Evolutionary conservation across 768 basidiomycete species (phyloP), one percentile per base, ranked within the genome.

Genomic region (Ephemerocybe angulata): DNA sequence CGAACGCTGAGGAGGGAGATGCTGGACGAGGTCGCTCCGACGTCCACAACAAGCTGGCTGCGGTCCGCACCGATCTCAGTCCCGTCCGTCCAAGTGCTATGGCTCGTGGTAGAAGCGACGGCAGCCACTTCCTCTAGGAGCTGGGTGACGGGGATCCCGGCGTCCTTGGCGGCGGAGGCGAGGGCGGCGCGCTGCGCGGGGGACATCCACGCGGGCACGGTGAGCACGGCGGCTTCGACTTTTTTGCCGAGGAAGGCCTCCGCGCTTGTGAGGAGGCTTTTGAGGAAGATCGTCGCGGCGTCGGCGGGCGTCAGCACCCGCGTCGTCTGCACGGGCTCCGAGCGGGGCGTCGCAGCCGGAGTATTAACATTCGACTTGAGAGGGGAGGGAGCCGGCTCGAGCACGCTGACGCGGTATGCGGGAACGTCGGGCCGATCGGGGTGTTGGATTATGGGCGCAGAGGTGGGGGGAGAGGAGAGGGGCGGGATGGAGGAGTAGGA

Each of bases 101-200:
- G 71, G 28, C 84, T 81, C 1, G 85, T 82, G 8, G 78, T 77
- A 1, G 80, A 78, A 1, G 82, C 78, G 0, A 85, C 88, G 2
- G 94, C 93, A 27, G 85, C 93, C 0, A 87, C 82, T 60, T 98
- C 93, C 50, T 96, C 91, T 4, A 98, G 71, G 8, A 98, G 79
- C 67, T 97, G 93, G 8, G 95, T 71, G 17, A 98, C 88, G 35
- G 80, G 78, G 31, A 98, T 79, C 19, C 89, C 96, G 2, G 93
- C 95, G 31, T 85, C 86, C 6, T 79, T 74, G 1, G 91, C 90
- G 0, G 93, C 91, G 49, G 80, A 76, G 58, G 79, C 76, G 19
- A 98, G 76, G 0, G 91, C 93, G 4, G 74, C 77, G 58, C 80
- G 79, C 70, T 94, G 91, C 2, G 69, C 68, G 7, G 81, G 75